Conservation (phyloP, 805 yeast species). For the Wickerhamomyces bisporus region DNA sequence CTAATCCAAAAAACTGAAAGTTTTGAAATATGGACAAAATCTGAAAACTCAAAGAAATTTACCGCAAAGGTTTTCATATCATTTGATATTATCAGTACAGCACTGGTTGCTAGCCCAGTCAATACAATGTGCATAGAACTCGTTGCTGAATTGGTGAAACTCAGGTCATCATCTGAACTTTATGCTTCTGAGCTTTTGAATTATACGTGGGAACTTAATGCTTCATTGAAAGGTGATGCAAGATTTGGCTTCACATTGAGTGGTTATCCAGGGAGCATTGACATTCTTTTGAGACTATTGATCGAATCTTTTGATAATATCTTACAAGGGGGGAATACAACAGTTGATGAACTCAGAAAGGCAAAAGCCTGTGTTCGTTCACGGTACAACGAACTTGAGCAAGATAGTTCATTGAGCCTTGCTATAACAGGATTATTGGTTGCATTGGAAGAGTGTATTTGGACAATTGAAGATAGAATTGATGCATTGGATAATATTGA, state of each 20-base stretch:
- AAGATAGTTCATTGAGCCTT: slow-evolving; percentile 40
- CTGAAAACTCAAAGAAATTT: slow-evolving; percentile 27
- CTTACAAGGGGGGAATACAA: slow-evolving; percentile 9
- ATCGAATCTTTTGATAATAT: slow-evolving; percentile 27
- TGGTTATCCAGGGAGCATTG: slow-evolving; percentile 45
- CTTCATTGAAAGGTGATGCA: slow-evolving; percentile 50
- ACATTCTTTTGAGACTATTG: slow-evolving; percentile 29
- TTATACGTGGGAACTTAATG: slow-evolving; percentile 49
- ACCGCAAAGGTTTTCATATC: slow-evolving; percentile 35
- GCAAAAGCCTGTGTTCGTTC: slow-evolving; percentile 44
- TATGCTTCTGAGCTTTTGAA: slow-evolving; percentile 54
- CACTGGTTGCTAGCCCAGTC: slow-evolving; percentile 28
- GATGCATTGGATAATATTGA: slow-evolving; percentile 51
- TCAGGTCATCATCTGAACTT: slow-evolving; percentile 33
- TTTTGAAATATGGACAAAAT: slow-evolving; percentile 50
- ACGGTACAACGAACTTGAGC: slow-evolving; percentile 39
- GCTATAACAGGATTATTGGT: slow-evolving; percentile 47
- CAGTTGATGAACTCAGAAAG: slow-evolving; percentile 35
- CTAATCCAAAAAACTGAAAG: slow-evolving; percentile 29
- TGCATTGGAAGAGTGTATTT: slow-evolving; percentile 50
- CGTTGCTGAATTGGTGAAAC: slow-evolving; percentile 42
- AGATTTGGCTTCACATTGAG: slow-evolving; percentile 47
- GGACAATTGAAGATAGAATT: slow-evolving; percentile 49
- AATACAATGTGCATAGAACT: slow-evolving; percentile 49
- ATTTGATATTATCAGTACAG: slow-evolving; percentile 37